phyloP scores from a whole-genome alignment of 2,329 filamentous ascomycete species.

The Paecilomyces dactylethromorphus region DNA sequence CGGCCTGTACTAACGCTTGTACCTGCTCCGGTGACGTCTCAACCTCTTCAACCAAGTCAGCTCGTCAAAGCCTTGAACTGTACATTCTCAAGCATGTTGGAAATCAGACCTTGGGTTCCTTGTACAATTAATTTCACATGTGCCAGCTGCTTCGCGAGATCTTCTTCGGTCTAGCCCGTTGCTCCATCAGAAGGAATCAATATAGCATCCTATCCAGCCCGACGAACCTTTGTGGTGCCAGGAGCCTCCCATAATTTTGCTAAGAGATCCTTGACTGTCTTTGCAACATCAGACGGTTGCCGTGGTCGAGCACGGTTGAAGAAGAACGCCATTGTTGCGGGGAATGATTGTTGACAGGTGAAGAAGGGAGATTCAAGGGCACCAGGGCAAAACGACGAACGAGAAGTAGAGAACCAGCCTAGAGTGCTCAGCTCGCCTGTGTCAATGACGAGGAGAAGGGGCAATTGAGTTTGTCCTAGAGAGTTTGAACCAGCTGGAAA shows the following conservation, averaged over 20 bases:
- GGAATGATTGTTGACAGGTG: constrained; percentile 6
- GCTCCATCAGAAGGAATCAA: constrained; percentile 11
- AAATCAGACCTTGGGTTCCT: constrained; percentile 69
- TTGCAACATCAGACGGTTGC: constrained; percentile 55
- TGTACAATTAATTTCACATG: constrained; percentile 93
- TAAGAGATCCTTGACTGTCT: constrained; percentile 58
- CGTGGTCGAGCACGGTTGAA: constrained; percentile 59
- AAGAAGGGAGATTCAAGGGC: constrained; percentile 5
- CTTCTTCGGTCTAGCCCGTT: constrained; percentile 64
- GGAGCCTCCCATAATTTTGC: constrained; percentile 54
- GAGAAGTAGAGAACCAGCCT: neutral
- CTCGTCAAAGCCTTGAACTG: constrained; percentile 2
- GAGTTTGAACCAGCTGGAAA: neutral
- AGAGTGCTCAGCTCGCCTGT: neutral
- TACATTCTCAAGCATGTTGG: constrained; percentile 3
- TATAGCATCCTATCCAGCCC: constrained; percentile 1
- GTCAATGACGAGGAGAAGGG: neutral
- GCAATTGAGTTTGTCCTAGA: neutral
- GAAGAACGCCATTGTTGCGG: constrained; percentile 58
- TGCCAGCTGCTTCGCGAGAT: constrained; percentile 74
- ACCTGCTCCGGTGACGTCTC: constrained; percentile 85
- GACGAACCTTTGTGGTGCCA: constrained; percentile 48
- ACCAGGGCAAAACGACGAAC: constrained; percentile 1
- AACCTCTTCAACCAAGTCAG: constrained; percentile 53
- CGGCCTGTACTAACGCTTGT: constrained; percentile 72